Base-by-base conservation (phyloP, 1,284 basidiomycete genomes). In the Cutaneotrichosporon dermatis region DNA sequence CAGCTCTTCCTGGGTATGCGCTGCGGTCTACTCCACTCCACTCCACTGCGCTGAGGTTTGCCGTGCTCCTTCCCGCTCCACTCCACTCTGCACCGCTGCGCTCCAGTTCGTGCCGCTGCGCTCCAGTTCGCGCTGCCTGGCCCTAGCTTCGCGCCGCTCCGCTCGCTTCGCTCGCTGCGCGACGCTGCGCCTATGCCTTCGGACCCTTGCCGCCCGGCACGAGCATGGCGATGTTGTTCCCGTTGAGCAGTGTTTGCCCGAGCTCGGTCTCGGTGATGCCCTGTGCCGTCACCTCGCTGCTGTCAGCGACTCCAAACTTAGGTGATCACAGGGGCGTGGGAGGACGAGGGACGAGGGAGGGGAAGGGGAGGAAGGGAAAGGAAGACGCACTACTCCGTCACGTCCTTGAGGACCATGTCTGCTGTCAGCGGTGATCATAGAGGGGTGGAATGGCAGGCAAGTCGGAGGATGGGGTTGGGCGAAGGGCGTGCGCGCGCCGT, bases 321-420 rank as follows among this genome's bases (percentile, higher is more conserved):
- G 11, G 4, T 4, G 43, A 9, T 25, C 15, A 33, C 15, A 4
- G 45, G 3, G 46, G 25, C 25, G 25, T 25, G 25, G 25, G 25
- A 25, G 25, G 25, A 25, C 25, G 25, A 25, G 25, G 25, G 25
- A 25, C 25, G 25, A 25, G 25, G 25, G 25, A 25, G 25, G 25
- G 25, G 25, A 25, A 4, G 33, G 7, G 12, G 34, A 4, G 10
- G 33, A 6, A 6, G 25, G 39, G 25, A 7, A 33, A 6, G 40
- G 15, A 37, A 25, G 25, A 76, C 86, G 69, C 65, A 98, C 94
- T 88, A 98, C 81, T 99, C 96, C 6, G 87, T 96, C 4, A 98
- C 96, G 69, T 99, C 92, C 73, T 98, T 92, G 51, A 99, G 79
- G 2, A 99, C 95, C 92, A 99, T 97, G 78, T 99, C 95, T 98